Conservation (phyloP, 169 alveolate genomes). For the Babesia ovata region DNA sequence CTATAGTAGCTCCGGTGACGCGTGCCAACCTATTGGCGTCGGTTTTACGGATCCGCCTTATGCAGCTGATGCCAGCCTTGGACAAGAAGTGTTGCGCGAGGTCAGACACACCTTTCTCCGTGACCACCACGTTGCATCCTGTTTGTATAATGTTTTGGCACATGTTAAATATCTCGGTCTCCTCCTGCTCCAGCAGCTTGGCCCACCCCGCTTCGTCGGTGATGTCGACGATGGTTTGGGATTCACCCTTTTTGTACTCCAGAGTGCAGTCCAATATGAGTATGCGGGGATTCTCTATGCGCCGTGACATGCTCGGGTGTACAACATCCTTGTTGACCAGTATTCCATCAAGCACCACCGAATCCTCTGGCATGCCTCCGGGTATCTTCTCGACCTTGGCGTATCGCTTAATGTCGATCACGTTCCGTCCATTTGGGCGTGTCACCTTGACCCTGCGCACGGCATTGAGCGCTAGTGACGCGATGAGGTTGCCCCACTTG, state of each 20-base stretch:
- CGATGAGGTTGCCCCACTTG: constrained; percentile 93
- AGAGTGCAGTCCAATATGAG: constrained; percentile 96
- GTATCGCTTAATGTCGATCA: constrained; percentile 93
- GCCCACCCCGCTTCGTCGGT: constrained; percentile 96
- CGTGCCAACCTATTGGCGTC: constrained; percentile 96
- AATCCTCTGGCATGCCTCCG: constrained; percentile 98
- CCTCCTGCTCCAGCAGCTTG: constrained; percentile 92
- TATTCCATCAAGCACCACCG: constrained; percentile 95
- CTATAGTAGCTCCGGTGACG: constrained; percentile 97
- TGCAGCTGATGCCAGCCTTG: constrained; percentile 92
- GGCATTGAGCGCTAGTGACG: constrained; percentile 93
- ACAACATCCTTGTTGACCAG: constrained; percentile 97
- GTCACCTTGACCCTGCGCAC: constrained; percentile 81
- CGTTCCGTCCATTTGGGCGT: constrained; percentile 78
- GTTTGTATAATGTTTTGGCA: constrained; percentile 94
- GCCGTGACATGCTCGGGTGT: constrained; percentile 97
- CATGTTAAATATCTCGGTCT: constrained; percentile 93
- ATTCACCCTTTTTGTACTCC: constrained; percentile 98
- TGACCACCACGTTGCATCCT: constrained; percentile 96
- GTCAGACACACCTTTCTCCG: constrained; percentile 98
- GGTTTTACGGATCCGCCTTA: constrained; percentile 93
- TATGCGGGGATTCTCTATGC: constrained; percentile 93
- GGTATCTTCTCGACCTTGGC: constrained; percentile 99
- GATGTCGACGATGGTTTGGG: constrained; percentile 96
- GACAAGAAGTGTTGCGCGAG: constrained; percentile 95